Evolutionary conservation across 345 rosid genomes (phyloP), one percentile per base, ranked within the genome.

Genomic region (Dipteronia sinensis): DNA sequence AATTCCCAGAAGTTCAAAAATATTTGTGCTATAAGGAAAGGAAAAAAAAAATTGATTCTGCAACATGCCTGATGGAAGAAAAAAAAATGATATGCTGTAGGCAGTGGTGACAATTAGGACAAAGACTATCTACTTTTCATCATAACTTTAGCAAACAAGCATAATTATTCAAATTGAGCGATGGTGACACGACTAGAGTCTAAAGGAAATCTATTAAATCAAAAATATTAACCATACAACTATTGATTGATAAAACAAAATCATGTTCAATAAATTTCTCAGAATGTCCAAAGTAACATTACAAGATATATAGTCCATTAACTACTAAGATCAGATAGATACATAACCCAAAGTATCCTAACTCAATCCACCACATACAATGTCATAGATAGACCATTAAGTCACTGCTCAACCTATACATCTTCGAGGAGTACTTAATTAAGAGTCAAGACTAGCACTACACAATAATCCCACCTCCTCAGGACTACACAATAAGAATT

Each of bases 151-250:
- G 65, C 51, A 34, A 46, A 12, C 15, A 40, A 34, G 46, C 65
- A 53, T 42, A 55, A 38, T 72, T 19, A 72, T 47, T 56, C 20
- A 3, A 71, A 59, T 58, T 19, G 10, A 72, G 20, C 31, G 59
- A 59, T 17, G 3, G 7, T 19, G 27, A 19, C 7, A 56, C 59
- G 46, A 40, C 11, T 19, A 15, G 51, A 63, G 61, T n/a, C 40
- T 22, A 70, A 55, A 72, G 22, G 10, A 42, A 62, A 27, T 55
- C 70, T 19, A 49, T 7, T 38, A 31, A 31, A 31, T 17, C 58
- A 73, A 67, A 40, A 20, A 31, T n/a, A 10, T 46, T 25, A 78
- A 38, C n/a, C 51, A 4, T 42, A 46, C 7, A 80, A 59, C 31
- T 56, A 47, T 63, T 63, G 56, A 47, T 22, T 44, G 29, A 74